Conservation (phyloP, 106 monocot genomes). For the Acorus calamus region DNA sequence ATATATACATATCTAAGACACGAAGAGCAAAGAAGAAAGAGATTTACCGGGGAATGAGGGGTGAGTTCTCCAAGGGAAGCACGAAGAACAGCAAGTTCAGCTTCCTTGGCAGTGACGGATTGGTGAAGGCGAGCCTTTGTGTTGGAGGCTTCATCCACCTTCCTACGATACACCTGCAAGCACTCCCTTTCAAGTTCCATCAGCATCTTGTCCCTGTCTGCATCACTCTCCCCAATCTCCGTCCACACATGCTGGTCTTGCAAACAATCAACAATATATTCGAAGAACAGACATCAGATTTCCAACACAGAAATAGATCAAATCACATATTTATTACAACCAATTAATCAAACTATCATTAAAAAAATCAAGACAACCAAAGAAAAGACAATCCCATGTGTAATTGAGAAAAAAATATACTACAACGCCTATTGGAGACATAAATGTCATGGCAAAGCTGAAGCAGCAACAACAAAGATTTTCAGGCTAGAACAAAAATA, state of each 20-base stretch:
- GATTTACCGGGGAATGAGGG: slow-evolving; percentile 30
- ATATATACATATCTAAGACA: background rate
- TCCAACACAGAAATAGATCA: too few relatives aligned
- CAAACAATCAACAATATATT: background rate
- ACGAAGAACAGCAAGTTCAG: slow-evolving; percentile 49
- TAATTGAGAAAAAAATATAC: too few relatives aligned
- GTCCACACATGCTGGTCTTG: slow-evolving; percentile 32
- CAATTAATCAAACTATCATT: too few relatives aligned
- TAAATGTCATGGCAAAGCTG: too few relatives aligned
- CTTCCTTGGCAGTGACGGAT: slow-evolving; percentile 42
- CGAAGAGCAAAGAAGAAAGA: background rate
- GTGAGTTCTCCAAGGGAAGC: slow-evolving; percentile 48
- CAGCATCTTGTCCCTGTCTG: slow-evolving; percentile 46
- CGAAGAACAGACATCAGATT: too few relatives aligned
- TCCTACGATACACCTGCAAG: slow-evolving; percentile 51
- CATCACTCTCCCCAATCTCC: slow-evolving; percentile 43
- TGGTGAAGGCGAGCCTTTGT: slow-evolving; percentile 42
- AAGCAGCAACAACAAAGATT: too few relatives aligned
- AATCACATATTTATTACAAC: too few relatives aligned
- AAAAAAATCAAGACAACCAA: too few relatives aligned
- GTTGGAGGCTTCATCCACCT: slow-evolving; percentile 36
- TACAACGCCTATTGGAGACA: too few relatives aligned
- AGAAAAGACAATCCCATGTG: too few relatives aligned
- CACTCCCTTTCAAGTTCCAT: slow-evolving; percentile 60
- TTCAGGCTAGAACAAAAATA: too few relatives aligned